Percentiles rank a stretch among this genome's conserved stretches.
Evolutionary conservation across 164 flowering plant species (phyloP).

Genomic region (Akebia trifoliata): DNA sequence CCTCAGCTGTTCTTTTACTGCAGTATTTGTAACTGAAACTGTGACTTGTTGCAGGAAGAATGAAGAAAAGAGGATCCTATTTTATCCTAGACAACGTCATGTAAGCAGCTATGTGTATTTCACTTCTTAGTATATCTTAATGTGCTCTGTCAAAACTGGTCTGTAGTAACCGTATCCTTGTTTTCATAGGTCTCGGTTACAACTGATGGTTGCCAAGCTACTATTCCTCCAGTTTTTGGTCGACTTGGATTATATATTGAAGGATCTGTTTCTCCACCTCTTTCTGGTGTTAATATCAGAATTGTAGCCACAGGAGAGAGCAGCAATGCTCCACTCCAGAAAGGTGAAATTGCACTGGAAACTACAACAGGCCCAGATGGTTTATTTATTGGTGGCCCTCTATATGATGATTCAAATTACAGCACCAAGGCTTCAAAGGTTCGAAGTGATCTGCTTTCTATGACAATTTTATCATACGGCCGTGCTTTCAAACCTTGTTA

Average conservation of each 20-base stretch:
- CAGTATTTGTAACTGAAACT: neutral
- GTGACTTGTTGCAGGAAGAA: slow-evolving; percentile 41
- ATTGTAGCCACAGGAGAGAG: slow-evolving; percentile 64
- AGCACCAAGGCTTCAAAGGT: slow-evolving; percentile 82
- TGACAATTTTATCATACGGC: neutral
- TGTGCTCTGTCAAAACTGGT: neutral
- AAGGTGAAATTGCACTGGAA: slow-evolving; percentile 67
- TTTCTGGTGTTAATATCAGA: slow-evolving; percentile 64
- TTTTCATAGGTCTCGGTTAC: slow-evolving; percentile 49
- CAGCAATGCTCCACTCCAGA: slow-evolving; percentile 41
- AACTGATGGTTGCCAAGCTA: slow-evolving; percentile 80
- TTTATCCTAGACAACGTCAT: slow-evolving; percentile 68
- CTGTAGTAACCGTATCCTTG: neutral
- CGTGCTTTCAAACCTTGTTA: neutral
- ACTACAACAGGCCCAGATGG: slow-evolving; percentile 76
- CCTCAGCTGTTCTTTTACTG: neutral
- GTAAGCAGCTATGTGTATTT: slow-evolving; percentile 37
- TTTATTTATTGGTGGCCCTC: slow-evolving; percentile 67
- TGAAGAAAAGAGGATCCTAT: slow-evolving; percentile 55
- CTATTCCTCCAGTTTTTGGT: slow-evolving; percentile 60
- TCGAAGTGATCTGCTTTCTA: slow-evolving; percentile 13
- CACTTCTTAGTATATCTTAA: neutral
- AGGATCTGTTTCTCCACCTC: slow-evolving; percentile 91
- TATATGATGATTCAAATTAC: slow-evolving; percentile 80
- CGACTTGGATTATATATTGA: slow-evolving; percentile 75